A percentile compares a stretch with the other conserved stretches of the same genome.
These are phyloP conservation scores for Ogataea corticis DNA, from an alignment of 805 yeast genomes.

Conservation along the genomic window DNA sequence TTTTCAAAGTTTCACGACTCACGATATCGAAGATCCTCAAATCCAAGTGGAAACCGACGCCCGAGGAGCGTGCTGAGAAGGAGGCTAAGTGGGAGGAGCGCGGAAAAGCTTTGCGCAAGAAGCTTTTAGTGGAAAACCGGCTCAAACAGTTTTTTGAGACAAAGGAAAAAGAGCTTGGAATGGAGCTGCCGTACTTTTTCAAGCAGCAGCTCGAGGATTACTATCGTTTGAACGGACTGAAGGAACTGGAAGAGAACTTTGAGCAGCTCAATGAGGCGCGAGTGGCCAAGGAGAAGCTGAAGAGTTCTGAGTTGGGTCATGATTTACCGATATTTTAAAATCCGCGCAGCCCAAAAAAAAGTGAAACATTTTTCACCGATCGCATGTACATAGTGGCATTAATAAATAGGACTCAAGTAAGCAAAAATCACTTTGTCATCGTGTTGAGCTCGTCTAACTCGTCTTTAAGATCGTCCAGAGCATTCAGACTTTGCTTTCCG, in stretches of 20 bases:
- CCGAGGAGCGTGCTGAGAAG: constrained; percentile 47
- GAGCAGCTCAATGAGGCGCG: constrained; percentile 25
- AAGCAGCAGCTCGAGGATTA: constrained; percentile 26
- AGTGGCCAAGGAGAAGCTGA: constrained; percentile 9
- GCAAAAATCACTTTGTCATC: not conserved
- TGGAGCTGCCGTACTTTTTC: constrained; percentile 34
- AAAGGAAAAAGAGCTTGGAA: constrained; percentile 29
- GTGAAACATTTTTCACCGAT: too few species aligned
- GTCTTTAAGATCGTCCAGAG: constrained; percentile 30
- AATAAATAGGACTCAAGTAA: not conserved
- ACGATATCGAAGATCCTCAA: constrained; percentile 77
- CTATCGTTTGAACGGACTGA: constrained; percentile 26
- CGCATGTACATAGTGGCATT: not conserved
- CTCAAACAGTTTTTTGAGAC: constrained; percentile 29
- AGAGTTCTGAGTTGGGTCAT: too few species aligned
- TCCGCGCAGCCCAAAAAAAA: too few species aligned
- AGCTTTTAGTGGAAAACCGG: constrained; percentile 25
- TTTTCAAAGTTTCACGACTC: constrained; percentile 76
- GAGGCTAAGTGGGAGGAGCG: constrained; percentile 55
- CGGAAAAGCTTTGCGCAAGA: constrained; percentile 36
- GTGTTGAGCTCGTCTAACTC: constrained; percentile 24
- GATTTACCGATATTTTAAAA: too few species aligned
- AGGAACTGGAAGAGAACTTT: constrained; percentile 25
- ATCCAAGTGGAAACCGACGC: constrained; percentile 72
- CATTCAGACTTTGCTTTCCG: constrained; percentile 20